A percentile compares a stretch with the other conserved stretches of the same genome.
phyloP scores from a whole-genome alignment of 2,329 filamentous ascomycete species.

The Akanthomyces lecanii region DNA sequence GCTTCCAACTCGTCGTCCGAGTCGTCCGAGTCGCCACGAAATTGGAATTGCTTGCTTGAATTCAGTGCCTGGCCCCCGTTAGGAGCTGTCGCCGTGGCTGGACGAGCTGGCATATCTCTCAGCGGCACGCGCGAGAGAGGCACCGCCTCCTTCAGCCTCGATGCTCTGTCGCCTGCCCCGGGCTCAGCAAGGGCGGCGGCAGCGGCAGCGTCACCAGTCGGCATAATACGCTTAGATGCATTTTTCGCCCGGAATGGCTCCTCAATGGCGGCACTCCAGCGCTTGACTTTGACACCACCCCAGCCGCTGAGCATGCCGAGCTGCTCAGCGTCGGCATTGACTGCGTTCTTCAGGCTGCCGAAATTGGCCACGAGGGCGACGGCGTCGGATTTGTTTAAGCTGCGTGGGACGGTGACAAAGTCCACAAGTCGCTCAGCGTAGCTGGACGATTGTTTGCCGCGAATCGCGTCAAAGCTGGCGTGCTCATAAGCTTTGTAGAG shows the following conservation, averaged over 20 bases:
- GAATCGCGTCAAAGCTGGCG: constrained; percentile 73
- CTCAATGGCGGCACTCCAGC: constrained; percentile 75
- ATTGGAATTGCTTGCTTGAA: constrained; percentile 34
- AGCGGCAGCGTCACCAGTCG: constrained; percentile 20
- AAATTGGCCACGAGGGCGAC: constrained; percentile 87
- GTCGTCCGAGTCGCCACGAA: constrained; percentile 38
- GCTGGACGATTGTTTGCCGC: constrained; percentile 74
- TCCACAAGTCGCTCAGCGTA: constrained; percentile 87
- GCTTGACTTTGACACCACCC: constrained; percentile 91
- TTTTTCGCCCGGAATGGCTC: constrained; percentile 79
- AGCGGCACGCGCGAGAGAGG: constrained; percentile 38
- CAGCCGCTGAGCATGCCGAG: constrained; percentile 81
- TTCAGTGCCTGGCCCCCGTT: neutral
- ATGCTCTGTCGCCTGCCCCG: constrained; percentile 21
- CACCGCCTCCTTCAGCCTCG: constrained; percentile 36
- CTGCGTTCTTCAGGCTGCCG: constrained; percentile 77
- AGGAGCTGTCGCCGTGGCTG: neutral
- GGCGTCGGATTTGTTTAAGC: constrained; percentile 92
- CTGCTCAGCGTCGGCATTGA: constrained; percentile 85
- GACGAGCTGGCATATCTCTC: constrained; percentile 34
- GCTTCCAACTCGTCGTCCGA: constrained; percentile 49
- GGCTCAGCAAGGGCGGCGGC: neutral
- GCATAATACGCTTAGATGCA: constrained; percentile 48
- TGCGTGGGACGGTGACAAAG: constrained; percentile 85
- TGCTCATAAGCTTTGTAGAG: constrained; percentile 94